These are phyloP conservation scores for Pestalotiopsis sp. DNA, from an alignment of 2,329 filamentous ascomycete species.

Conservation along the genomic window DNA sequence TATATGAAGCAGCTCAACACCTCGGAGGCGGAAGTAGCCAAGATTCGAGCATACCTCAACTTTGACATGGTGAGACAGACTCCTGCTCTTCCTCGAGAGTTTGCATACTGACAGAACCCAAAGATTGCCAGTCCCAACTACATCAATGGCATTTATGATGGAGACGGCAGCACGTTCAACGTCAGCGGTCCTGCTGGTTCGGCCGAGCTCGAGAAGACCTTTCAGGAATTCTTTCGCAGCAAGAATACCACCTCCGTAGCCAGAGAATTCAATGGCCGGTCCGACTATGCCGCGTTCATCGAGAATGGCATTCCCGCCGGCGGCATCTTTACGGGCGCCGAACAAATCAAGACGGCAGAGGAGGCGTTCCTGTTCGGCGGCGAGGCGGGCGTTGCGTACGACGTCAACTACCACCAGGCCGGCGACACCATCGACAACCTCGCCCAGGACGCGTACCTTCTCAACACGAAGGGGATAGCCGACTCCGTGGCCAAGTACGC, in stretches of 20 bases:
- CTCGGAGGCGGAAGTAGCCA: conserved; percentile 46
- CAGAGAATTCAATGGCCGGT: conserved; percentile 59
- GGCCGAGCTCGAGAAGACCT: conserved; percentile 60
- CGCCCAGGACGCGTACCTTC: conserved; percentile 30
- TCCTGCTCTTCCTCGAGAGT: no score
- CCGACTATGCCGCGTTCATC: conserved; percentile 62
- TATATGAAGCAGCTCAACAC: conserved; percentile 46
- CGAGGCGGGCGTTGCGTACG: conserved; percentile 40
- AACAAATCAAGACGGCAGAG: conserved; percentile 57
- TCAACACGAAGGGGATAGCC: conserved; percentile 28
- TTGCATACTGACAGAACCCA: not conserved
- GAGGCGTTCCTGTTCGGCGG: conserved; percentile 60
- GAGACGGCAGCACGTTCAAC: conserved; percentile 63
- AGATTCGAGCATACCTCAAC: conserved; percentile 58
- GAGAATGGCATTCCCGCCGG: conserved; percentile 58
- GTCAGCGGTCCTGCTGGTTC: conserved; percentile 57
- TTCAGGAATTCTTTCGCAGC: conserved; percentile 55
- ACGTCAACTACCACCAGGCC: conserved; percentile 35
- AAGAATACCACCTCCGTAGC: conserved; percentile 48
- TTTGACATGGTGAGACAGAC: conserved; percentile 51
- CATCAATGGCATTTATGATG: conserved; percentile 58
- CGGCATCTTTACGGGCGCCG: conserved; percentile 62
- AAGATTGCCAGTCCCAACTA: conserved; percentile 52
- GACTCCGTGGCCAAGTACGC: conserved; percentile 17
- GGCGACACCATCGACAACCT: conserved; percentile 36